Percentiles rank a stretch among this genome's conserved stretches.
Conservation (phyloP, 441 rosid genomes). For the Adansonia rubrostipa region DNA sequence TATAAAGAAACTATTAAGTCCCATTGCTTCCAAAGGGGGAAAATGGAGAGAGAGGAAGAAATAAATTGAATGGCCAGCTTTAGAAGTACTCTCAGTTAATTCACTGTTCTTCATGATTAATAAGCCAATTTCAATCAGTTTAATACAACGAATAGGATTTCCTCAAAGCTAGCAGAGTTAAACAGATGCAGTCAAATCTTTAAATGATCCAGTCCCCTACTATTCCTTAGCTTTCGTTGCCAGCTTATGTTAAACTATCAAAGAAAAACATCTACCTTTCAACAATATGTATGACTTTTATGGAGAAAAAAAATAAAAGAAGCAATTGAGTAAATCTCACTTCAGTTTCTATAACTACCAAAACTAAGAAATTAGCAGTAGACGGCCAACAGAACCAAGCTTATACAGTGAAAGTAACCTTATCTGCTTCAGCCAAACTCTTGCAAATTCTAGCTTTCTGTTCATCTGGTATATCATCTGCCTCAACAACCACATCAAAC, state of each 20-base stretch:
- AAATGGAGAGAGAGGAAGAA: neutral
- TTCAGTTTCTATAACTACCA: neutral
- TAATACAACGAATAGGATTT: neutral
- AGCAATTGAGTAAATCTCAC: neutral
- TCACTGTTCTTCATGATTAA: neutral
- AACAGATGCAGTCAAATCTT: neutral
- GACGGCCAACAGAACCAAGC: constrained; percentile 16
- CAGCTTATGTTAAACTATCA: neutral
- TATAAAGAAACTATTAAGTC: too few species aligned
- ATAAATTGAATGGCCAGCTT: neutral
- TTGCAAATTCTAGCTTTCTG: constrained; percentile 93
- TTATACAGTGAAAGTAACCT: constrained; percentile 50
- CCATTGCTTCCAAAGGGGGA: neutral
- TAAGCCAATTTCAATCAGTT: neutral
- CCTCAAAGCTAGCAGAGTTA: neutral
- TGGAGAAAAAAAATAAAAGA: neutral
- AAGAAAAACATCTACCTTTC: neutral
- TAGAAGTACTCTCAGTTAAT: neutral
- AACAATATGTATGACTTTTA: neutral
- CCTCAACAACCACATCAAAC: constrained; percentile 67
- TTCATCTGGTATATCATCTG: constrained; percentile 79
- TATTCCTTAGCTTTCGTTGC: neutral
- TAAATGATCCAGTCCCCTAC: constrained; percentile 2
- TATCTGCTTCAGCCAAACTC: constrained; percentile 76
- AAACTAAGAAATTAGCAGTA: constrained; percentile 9